Conservation (phyloP, 2,329 filamentous ascomycete species). For the Penicillium sp. region DNA sequence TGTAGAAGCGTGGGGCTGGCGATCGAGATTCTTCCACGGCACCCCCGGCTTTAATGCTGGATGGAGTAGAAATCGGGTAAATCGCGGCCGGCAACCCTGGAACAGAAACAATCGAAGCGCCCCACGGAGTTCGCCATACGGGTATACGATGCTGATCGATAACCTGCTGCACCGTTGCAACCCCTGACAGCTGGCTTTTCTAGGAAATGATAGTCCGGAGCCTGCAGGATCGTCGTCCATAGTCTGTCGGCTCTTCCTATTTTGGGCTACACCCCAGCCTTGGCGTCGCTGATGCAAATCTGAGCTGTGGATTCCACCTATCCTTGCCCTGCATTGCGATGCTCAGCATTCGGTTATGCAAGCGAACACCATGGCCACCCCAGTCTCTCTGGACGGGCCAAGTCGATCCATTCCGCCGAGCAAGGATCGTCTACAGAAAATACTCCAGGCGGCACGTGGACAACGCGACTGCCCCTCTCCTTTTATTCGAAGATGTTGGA, state of each 20-base stretch:
- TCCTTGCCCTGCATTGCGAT: background rate
- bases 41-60: constrained; percentile 10
- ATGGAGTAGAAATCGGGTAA: constrained; percentile 13
- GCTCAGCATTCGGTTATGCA: constrained; percentile 18
- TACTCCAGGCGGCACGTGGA: constrained; percentile 15
- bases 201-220: constrained; percentile 21
- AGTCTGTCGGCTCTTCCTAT: background rate
- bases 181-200: constrained; percentile 19
- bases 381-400: background rate
- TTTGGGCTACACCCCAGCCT: background rate
- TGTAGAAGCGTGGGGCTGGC: background rate
- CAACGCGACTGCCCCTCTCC: background rate
- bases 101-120: background rate
- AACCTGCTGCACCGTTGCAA: background rate
- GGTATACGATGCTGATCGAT: background rate
- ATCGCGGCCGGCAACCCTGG: constrained; percentile 11
- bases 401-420: constrained; percentile 18
- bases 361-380: constrained; percentile 11
- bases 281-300: background rate
- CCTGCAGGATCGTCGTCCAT: constrained; percentile 8
- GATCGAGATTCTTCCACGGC: constrained; percentile 1
- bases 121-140: background rate
- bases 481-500: constrained; percentile 3
- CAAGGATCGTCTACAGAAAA: constrained; percentile 8
- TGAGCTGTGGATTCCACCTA: background rate